Evolutionary conservation across 73 alveolate species (phyloP), one percentile per base, ranked within the genome.

Genomic region (Durusdinium trenchii): DNA sequence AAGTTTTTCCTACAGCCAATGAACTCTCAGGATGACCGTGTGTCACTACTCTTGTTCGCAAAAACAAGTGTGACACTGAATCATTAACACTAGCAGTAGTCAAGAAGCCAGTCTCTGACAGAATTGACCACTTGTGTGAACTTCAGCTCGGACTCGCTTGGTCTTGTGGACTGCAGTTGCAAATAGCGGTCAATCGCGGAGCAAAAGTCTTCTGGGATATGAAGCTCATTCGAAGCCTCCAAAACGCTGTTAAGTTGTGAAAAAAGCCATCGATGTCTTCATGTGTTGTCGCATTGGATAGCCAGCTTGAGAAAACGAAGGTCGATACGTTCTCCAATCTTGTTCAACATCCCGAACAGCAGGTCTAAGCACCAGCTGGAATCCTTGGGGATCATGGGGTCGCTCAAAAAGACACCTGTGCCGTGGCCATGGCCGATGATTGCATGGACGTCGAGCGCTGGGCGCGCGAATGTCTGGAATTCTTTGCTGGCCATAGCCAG

Each of bases 261-360:
- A 40, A 76, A 76, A 76, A 73, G 52, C n/a, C 84, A 16, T 73
- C 84, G n/a, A 73, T 51, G 9, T 73, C 84, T 36, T 73, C 84
- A 38, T 1, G 94, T 84, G 32, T 84, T 84, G 94, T 84, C 94
- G 40, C 60, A 0, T 43, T 84, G 94, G 38, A 84, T 0, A 3
- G 32, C 60, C 61, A 85, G 45, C 35, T 45, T 1, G 18, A 61
- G 14, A 43, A 28, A 6, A 10, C 81, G 57, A 3, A 38, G 57
- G 67, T 84, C 94, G 20, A 84, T 10, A 3, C 79, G 50, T 20
- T 1, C 4, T 54, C 60, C 52, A 43, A 36, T 35, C 50, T 79
- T 23, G 45, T 51, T n/a, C 81, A 85, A 3, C 1, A 36, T 12
- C 32, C 54, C 26, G 0, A 60, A 3, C 0, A 52, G 3, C 26